Conservation (phyloP, 2,329 filamentous ascomycete species). For the Bipolaris bicolor region DNA sequence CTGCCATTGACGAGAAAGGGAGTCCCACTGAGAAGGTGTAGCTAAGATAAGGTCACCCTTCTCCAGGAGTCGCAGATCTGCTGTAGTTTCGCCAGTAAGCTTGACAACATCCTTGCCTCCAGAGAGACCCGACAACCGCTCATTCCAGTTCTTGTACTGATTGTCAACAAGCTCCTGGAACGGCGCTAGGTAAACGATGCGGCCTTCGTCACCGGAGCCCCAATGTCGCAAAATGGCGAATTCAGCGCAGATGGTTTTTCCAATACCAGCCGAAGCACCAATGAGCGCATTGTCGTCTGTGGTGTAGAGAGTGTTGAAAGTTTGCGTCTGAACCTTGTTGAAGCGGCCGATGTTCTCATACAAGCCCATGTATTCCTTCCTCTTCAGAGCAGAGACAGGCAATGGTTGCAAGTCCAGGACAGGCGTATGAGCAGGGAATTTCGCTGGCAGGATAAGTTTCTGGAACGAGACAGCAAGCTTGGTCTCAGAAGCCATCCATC, state of each 20-base stretch:
- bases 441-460: slow-evolving; percentile 91
- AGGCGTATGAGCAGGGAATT: slow-evolving; percentile 92
- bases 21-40: slow-evolving; percentile 94
- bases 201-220: slow-evolving; percentile 72
- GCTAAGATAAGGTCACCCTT: slow-evolving; percentile 88
- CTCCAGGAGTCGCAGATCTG: slow-evolving; percentile 87
- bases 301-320: slow-evolving; percentile 90
- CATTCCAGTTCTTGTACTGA: slow-evolving; percentile 82
- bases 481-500: slow-evolving; percentile 98
- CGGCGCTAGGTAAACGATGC: slow-evolving; percentile 91
- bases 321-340: slow-evolving; percentile 97
- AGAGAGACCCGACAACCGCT: slow-evolving; percentile 71
- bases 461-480: slow-evolving; percentile 93
- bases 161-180: slow-evolving; percentile 92
- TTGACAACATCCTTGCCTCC: slow-evolving; percentile 92
- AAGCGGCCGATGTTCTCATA: slow-evolving; percentile 88
- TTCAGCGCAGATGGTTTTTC: slow-evolving; percentile 96
- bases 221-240: slow-evolving; percentile 91
- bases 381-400: slow-evolving; percentile 86
- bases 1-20: slow-evolving; percentile 94
- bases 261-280: slow-evolving; percentile 89
- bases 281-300: slow-evolving; percentile 94
- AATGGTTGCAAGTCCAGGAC: slow-evolving; percentile 90
- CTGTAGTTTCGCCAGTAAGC: slow-evolving; percentile 88
- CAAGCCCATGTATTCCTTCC: slow-evolving; percentile 77